Conservation (phyloP, 805 yeast species). For the Debaryomyces hansenii region DNA sequence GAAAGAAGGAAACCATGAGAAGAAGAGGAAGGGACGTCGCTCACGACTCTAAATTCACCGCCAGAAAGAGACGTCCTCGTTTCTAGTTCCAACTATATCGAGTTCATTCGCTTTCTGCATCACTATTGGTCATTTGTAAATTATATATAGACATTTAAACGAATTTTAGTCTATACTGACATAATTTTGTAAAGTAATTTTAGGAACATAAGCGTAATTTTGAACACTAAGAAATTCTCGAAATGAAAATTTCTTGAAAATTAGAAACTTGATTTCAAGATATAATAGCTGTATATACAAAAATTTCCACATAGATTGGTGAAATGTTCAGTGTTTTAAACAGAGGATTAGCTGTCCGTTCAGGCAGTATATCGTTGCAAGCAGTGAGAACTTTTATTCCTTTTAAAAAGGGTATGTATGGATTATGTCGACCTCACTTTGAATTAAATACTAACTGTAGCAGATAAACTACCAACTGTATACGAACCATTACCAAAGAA, state of each 20-base stretch:
- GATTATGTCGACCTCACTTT: neutral
- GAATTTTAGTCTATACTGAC: neutral
- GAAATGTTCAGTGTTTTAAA: constrained; percentile 10
- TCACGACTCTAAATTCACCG: constrained; percentile 86
- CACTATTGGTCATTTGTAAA: neutral
- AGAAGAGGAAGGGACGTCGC: constrained; percentile 91
- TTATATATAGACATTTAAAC: neutral
- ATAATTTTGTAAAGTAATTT: no score
- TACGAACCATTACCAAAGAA: constrained; percentile 52
- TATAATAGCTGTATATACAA: no score
- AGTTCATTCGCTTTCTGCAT: neutral
- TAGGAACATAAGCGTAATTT: constrained; percentile 4
- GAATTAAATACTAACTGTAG: neutral
- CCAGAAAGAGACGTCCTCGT: constrained; percentile 58
- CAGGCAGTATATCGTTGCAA: constrained; percentile 7
- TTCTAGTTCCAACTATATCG: constrained; percentile 20
- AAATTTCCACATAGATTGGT: neutral
- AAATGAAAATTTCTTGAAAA: constrained; percentile 3
- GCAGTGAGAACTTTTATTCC: constrained; percentile 18
- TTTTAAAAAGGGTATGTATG: constrained; percentile 9
- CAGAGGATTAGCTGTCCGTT: constrained; percentile 6
- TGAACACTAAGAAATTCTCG: constrained; percentile 6
- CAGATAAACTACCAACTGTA: constrained; percentile 29
- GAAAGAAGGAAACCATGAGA: constrained; percentile 93
- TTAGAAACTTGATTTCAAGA: constrained; percentile 2